phyloP scores from a whole-genome alignment of 768 basidiomycete species.

The Pulveroboletus sp. region DNA sequence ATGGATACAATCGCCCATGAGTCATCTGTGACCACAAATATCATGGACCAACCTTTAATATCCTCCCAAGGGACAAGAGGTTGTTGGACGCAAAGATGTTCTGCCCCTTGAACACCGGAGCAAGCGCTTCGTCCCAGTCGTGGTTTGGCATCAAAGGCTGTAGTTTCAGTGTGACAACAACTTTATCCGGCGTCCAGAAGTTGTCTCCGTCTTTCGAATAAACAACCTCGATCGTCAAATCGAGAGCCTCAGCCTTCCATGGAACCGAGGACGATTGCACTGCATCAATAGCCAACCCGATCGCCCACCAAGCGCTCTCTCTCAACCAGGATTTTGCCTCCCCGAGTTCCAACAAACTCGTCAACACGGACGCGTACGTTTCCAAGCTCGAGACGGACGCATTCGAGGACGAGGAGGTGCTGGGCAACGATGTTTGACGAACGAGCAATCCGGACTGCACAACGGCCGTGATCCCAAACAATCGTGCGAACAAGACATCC shows the following conservation, averaged over 20 bases:
- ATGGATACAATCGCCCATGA: constrained; percentile 3
- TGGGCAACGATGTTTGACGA: constrained; percentile 51
- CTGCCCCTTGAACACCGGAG: constrained; percentile 74
- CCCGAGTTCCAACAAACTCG: constrained; percentile 64
- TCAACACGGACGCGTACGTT: constrained; percentile 57
- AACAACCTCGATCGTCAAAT: constrained; percentile 46
- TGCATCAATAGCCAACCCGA: constrained; percentile 61
- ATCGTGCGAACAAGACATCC: constrained; percentile 85
- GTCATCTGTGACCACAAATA: not conserved
- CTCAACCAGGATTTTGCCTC: constrained; percentile 87
- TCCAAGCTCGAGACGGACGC: constrained; percentile 54
- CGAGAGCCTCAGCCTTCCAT: constrained; percentile 71
- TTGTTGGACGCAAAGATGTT: constrained; percentile 72
- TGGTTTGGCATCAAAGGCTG: constrained; percentile 57
- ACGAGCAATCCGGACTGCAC: constrained; percentile 83
- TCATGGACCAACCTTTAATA: constrained; percentile 65
- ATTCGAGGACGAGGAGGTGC: constrained; percentile 53
- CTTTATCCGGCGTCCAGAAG: constrained; percentile 84
- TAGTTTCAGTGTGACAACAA: constrained; percentile 74
- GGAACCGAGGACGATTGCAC: constrained; percentile 54
- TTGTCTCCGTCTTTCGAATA: constrained; percentile 33
- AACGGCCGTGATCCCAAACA: constrained; percentile 86
- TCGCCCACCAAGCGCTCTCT: constrained; percentile 88
- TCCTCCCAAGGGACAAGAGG: constrained; percentile 64
- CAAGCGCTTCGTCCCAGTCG: constrained; percentile 63